Evolutionary conservation across 1,284 basidiomycete species (phyloP).

Genomic region (Pseudozyma tsukubaensis): DNA sequence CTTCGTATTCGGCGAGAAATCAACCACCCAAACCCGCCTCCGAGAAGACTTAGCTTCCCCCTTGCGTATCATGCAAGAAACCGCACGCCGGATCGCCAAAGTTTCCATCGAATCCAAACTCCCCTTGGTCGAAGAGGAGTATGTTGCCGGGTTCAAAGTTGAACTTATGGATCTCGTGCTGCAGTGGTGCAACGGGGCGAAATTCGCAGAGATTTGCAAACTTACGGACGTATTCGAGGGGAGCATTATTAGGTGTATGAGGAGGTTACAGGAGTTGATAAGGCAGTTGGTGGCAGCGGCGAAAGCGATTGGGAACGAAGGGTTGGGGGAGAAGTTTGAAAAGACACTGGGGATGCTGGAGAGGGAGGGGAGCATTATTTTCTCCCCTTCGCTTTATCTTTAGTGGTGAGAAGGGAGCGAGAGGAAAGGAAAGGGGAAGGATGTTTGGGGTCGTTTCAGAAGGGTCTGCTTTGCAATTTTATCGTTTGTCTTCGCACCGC

Average conservation of each 20-base stretch:
- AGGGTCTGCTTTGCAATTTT: too few relatives aligned
- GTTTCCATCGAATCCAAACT: conserved; percentile 94
- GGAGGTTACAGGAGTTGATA: conserved; percentile 90
- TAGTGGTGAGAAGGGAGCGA: not conserved
- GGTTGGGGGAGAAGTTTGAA: conserved; percentile 75
- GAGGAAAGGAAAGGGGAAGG: not conserved
- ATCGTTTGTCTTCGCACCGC: not conserved
- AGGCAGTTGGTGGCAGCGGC: conserved; percentile 95
- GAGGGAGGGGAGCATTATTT: conserved; percentile 66
- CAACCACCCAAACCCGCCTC: conserved; percentile 72
- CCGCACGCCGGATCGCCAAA: conserved; percentile 91
- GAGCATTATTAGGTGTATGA: conserved; percentile 82
- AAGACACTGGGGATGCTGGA: conserved; percentile 60
- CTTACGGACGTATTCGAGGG: conserved; percentile 97
- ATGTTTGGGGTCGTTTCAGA: not conserved
- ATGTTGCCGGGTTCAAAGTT: conserved; percentile 95
- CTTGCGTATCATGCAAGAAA: conserved; percentile 92
- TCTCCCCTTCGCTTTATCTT: conserved; percentile 57
- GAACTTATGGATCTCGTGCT: conserved; percentile 97
- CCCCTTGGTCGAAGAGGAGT: conserved; percentile 89
- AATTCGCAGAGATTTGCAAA: conserved; percentile 96
- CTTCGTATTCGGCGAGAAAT: conserved; percentile 96
- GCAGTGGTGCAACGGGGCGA: conserved; percentile 97
- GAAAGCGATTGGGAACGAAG: conserved; percentile 93
- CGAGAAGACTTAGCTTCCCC: conserved; percentile 93